Evolutionary conservation across 371 early-diverging fungal species (phyloP).

Genomic region (Saksenaea oblongispora): DNA sequence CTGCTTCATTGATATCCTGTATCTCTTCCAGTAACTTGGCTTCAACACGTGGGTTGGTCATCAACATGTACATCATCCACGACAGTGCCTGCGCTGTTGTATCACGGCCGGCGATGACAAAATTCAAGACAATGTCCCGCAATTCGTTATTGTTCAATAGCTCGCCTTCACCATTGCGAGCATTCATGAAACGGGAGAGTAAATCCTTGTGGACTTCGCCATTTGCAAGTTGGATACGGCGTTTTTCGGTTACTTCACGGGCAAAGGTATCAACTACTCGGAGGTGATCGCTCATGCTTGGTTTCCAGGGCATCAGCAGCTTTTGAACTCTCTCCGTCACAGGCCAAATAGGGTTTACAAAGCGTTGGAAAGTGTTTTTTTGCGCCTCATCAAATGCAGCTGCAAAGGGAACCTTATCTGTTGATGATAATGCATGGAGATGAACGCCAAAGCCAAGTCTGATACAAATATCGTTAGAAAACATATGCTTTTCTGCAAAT

Average conservation of each 20-base stretch:
- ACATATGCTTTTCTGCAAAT: too few relatives aligned
- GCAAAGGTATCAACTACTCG: conserved; percentile 51
- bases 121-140: conserved; percentile 69
- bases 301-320: conserved; percentile 13
- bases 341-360: conserved; percentile 45
- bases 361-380: conserved; percentile 32
- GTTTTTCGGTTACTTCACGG: conserved; percentile 37
- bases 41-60: conserved; percentile 51
- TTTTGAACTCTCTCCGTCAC: conserved; percentile 25
- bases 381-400: conserved; percentile 59
- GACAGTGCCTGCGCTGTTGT: conserved; percentile 68
- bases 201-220: conserved; percentile 51
- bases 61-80: conserved; percentile 67
- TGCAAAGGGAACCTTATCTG: conserved; percentile 53
- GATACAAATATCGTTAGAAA: not conserved
- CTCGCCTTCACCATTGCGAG: conserved; percentile 54
- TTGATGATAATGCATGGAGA: conserved; percentile 26
- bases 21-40: conserved; percentile 60
- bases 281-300: conserved; percentile 40
- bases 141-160: conserved; percentile 47
- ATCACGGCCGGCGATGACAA: conserved; percentile 69
- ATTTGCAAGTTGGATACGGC: conserved; percentile 24
- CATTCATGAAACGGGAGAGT: conserved; percentile 60
- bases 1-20: conserved; percentile 37
- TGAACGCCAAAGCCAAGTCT: conserved; percentile 55